Base-by-base conservation (phyloP, 2,329 filamentous ascomycete species). In the Elsinoe australis region DNA sequence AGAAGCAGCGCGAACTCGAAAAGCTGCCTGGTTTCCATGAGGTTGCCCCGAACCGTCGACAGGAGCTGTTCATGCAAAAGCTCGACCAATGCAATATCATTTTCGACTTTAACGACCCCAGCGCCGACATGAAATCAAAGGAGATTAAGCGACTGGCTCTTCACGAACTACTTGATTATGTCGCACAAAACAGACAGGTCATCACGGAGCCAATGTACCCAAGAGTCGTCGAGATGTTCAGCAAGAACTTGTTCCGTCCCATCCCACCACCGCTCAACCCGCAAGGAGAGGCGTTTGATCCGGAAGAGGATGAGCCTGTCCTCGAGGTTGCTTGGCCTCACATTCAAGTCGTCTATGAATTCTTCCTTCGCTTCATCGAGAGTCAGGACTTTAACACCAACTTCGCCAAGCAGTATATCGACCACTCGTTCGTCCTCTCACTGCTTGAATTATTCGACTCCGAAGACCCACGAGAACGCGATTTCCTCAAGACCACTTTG, bases 301-400 rank as follows among this genome's bases (percentile, higher is more conserved):
- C 92, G 0, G 92, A 98, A 67, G 92, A 98, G 71, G 92, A 98
- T 58, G 92, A 98, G 65, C 92, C 92, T 1, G 92, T 98, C 26
- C 75, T 98, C 50, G 92, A 98, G 71, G 92, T 98, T 28, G 92
- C 92, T 4, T 98, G 92, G 92, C 92, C 92, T 5, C 92, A 98
- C 65, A 98, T 98, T 52, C 92, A 98, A 69, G 92, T 98, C 49
- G 92, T 98, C 32, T 98, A 98, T 68, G 92, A 98, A 68, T 98
- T 98, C 74, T 98, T 98, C 74, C 74, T 98, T 53, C 80, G 92
- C 52, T 98, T 98, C 69, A 98, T 98, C 58, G 92, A 98, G 68
- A 96, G 92, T 68, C 92, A 95, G 66, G 92, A 98, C 67, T 98
- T 98, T 76, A 98, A 96, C 73, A 98, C 92, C 57, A 98, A 98